Base-by-base conservation (phyloP, 164 flowering plant species). In the Sedum album region DNA sequence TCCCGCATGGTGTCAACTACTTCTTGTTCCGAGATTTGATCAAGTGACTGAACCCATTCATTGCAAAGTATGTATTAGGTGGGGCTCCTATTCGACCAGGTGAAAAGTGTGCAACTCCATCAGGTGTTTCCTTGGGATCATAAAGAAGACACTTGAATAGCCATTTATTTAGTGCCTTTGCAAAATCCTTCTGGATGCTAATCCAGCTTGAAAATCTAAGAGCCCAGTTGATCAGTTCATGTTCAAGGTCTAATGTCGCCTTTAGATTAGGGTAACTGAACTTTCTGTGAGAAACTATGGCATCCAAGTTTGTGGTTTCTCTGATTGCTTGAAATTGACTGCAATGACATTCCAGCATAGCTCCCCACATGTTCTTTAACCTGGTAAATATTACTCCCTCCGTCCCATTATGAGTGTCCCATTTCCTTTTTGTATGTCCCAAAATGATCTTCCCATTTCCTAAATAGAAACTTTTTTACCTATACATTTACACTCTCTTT, bases 31-130 rank as follows among this genome's bases (percentile, higher is more conserved):
- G 93, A 86, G 68, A 85, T 73, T 69, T 82, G 74, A 0, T 82
- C 88, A 76, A 87, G 21, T 20, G 86, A 76, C 73, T 85, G 89
- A 20, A 76, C 70, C 93, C 93, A 88, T 60, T 84, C 90, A 35
- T 88, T 73, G 68, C 90, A 88, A 23, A 86, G 74, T 6, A 86
- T 82, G 73, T 86, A 88, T 5, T 67, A 18, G 82, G 81, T 3
- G 93, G 93, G 17, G 93, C 93, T 23, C 90, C 93, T 2, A 86
- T 73, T 66, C 93, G 76, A 21, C 93, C 80, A 39, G 93, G 93
- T 26, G 93, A 88, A 65, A 84, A 88, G 31, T 90, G 93, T 69
- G 42, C 86, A 41, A 72, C 60, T 5, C 93, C 93, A 76, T 88
- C 93, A 1, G 79, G 51, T 60, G 93, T 88, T 71, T 78, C 85